Evolutionary conservation across 1,284 basidiomycete species (phyloP).

Genomic region (Neonothopanus nambi): DNA sequence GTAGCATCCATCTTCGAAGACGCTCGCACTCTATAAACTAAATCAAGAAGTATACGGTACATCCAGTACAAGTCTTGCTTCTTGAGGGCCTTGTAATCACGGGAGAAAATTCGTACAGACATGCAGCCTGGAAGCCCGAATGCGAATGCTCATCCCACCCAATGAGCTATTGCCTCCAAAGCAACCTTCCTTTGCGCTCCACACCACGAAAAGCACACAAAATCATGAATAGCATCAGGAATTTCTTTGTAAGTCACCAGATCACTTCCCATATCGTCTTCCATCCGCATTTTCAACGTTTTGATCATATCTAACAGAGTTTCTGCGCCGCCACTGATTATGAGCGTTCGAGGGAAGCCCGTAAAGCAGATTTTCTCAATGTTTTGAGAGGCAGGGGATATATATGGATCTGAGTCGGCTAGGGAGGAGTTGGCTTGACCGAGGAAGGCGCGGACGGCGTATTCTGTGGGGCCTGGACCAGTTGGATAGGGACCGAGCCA

Average conservation of each 20-base stretch:
- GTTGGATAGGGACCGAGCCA: too few species aligned
- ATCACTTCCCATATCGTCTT: conserved; percentile 14
- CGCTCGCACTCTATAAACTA: too few species aligned
- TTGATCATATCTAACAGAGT: conserved; percentile 32
- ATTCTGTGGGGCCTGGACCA: too few species aligned
- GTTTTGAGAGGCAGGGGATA: background rate
- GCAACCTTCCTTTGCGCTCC: too few species aligned
- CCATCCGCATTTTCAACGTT: conserved; percentile 33
- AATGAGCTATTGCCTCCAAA: too few species aligned
- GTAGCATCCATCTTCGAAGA: too few species aligned
- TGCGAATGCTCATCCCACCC: too few species aligned
- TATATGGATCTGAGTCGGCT: background rate
- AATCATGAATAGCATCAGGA: conserved; percentile 39
- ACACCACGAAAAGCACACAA: conserved; percentile 29
- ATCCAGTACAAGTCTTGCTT: too few species aligned
- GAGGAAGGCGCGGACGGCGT: background rate
- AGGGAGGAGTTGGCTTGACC: background rate
- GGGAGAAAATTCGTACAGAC: too few species aligned
- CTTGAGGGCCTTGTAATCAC: too few species aligned
- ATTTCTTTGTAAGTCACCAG: conserved; percentile 34
- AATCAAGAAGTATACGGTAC: too few species aligned
- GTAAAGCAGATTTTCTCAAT: conserved; percentile 24
- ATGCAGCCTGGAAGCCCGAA: too few species aligned
- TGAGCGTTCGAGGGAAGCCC: conserved; percentile 35
- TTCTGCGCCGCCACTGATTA: conserved; percentile 35